These are phyloP conservation scores for Balamuthia mandrillaris DNA, from an alignment of 208 protist species.

Conservation along the genomic window DNA sequence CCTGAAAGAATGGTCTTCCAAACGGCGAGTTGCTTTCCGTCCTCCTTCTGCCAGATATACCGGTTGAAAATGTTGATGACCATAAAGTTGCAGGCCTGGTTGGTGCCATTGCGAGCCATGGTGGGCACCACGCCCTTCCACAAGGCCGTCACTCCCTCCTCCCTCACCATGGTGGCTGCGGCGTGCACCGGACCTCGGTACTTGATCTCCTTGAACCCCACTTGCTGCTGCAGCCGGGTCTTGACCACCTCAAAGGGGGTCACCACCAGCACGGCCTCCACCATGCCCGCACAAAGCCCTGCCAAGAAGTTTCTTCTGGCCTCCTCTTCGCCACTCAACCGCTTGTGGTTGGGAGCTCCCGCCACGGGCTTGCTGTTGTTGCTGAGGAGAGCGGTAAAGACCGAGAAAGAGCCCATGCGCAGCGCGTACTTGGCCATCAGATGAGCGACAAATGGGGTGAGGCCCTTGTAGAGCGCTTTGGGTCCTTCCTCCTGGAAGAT, in stretches of 20 bases:
- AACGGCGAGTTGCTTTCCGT: constrained; percentile 17
- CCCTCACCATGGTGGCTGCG: constrained; percentile 10
- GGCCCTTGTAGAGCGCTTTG: constrained; percentile 23
- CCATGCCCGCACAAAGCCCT: constrained; percentile 41
- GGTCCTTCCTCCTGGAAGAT: neutral
- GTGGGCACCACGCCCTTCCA: constrained; percentile 51
- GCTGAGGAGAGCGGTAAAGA: neutral
- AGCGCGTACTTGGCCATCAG: constrained; percentile 25
- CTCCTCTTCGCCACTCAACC: no score
- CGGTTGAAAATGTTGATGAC: neutral
- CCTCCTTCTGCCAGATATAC: constrained; percentile 11
- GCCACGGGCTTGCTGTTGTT: neutral
- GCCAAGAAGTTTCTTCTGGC: neutral
- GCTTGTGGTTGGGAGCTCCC: no score
- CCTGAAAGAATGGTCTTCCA: constrained; percentile 19
- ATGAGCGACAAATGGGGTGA: constrained; percentile 26
- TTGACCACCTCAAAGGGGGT: constrained; percentile 59
- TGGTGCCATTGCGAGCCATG: constrained; percentile 44
- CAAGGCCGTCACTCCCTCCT: constrained; percentile 35
- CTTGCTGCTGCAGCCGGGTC: constrained; percentile 45
- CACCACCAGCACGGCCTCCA: constrained; percentile 46
- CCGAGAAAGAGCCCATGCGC: constrained; percentile 20
- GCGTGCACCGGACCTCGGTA: constrained; percentile 40
- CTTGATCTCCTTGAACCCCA: constrained; percentile 6
- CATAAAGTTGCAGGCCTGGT: constrained; percentile 48